These are phyloP conservation scores for Yamadazyma sp. DNA, from an alignment of 1,139 yeast species.

Conservation along the genomic window DNA sequence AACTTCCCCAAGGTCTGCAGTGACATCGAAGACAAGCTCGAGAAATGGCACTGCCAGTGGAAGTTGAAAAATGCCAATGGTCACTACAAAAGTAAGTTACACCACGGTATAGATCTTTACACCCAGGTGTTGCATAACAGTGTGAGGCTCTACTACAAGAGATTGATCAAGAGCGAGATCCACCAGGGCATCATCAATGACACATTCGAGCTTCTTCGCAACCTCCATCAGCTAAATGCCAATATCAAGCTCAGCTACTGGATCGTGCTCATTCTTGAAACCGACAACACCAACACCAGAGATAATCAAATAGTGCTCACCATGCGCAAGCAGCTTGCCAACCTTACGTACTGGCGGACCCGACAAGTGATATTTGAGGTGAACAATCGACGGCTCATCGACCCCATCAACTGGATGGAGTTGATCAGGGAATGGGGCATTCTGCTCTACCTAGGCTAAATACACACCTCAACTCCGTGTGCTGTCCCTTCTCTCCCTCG, in stretches of 20 bases:
- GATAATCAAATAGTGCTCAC: neutral
- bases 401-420: conserved; percentile 52
- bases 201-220: neutral
- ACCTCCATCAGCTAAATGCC: neutral
- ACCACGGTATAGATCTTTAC: conserved; percentile 39
- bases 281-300: conserved; percentile 7
- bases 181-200: conserved; percentile 23
- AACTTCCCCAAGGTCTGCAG: conserved; percentile 58
- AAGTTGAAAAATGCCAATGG: conserved; percentile 18
- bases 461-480: too few relatives aligned
- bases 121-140: conserved; percentile 43
- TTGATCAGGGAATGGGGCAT: conserved; percentile 56
- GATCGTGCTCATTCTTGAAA: conserved; percentile 4
- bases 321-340: conserved; percentile 7
- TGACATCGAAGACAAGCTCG: conserved; percentile 50
- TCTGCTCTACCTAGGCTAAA: conserved; percentile 36
- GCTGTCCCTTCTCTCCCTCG: too few relatives aligned
- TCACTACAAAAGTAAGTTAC: conserved; percentile 30
- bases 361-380: conserved; percentile 54
- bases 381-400: conserved; percentile 48
- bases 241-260: conserved; percentile 3
- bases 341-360: conserved; percentile 51
- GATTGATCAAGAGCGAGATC: conserved; percentile 41
- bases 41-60: conserved; percentile 34
- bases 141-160: conserved; percentile 42